These are phyloP conservation scores for Pseudogymnoascus sp. DNA, from an alignment of 2,329 filamentous ascomycete species.

Conservation along the genomic window DNA sequence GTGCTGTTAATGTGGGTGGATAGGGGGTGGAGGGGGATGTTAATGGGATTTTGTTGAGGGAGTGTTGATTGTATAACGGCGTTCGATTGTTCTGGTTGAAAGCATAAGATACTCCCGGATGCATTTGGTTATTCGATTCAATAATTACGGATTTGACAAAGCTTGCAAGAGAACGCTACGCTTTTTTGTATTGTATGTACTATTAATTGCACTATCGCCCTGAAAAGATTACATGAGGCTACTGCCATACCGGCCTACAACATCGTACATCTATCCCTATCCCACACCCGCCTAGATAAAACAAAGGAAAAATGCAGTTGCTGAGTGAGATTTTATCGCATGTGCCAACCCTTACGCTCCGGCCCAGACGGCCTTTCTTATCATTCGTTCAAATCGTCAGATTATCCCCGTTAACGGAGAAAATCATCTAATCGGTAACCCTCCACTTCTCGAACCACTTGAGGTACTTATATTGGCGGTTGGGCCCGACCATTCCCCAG, in stretches of 20 bases:
- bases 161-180: background rate
- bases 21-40: background rate
- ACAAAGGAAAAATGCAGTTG: slow-evolving; percentile 1
- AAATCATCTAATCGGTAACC: slow-evolving; percentile 25
- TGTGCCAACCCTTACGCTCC: slow-evolving; percentile 6
- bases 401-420: background rate
- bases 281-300: background rate
- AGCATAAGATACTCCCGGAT: slow-evolving; percentile 4
- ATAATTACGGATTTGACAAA: background rate
- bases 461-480: slow-evolving; percentile 79
- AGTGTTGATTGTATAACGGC: background rate
- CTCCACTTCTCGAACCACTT: slow-evolving; percentile 89
- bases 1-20: slow-evolving; percentile 20
- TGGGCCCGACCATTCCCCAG: slow-evolving; percentile 87
- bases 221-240: background rate
- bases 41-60: background rate
- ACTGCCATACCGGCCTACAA: background rate
- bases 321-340: slow-evolving; percentile 3
- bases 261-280: background rate
- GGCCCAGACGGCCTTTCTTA: background rate
- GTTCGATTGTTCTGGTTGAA: slow-evolving; percentile 3
- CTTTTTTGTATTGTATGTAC: slow-evolving; percentile 1
- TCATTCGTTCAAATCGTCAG: background rate
- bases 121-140: slow-evolving; percentile 5
- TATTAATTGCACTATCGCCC: slow-evolving; percentile 2